Base-by-base conservation (phyloP, 441 rosid species). In the Brassica balearica region DNA sequence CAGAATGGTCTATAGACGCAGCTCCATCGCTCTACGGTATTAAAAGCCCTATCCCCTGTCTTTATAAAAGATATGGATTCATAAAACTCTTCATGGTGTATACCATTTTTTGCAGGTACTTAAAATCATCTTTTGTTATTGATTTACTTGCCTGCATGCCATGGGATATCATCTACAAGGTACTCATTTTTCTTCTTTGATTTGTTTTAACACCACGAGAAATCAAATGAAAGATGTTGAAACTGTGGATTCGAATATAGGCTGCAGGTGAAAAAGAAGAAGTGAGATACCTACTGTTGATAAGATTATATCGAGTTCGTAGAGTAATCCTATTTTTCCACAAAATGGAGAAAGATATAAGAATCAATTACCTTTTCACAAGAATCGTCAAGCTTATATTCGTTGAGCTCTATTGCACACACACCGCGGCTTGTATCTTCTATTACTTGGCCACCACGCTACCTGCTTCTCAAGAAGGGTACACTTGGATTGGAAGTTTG, bases 401-500 rank as follows among this genome's bases (percentile, higher is more conserved):
- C 9, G 91, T 90, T 8, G 92, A 90, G 71, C 85, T 86, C 20
- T 87, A 90, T 60, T 87, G 91, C 80, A 90, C 95, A 0, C 92
- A 90, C 72, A 79, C 90, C 0, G 95, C 95, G 11, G 92, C 92
- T 48, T 88, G 91, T 73, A 86, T 90, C 76, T 88, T 90, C 68
- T 88, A 90, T 74, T 88, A 86, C 81, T 85, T 90, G 69, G 95
- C 95, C 7, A 87, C 95, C 1, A 90, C 92, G 20, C 34, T 88
- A 11, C 89, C 91, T 78, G 65, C 85, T 61, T 74, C 87, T 11
- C 61, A 88, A 56, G 95, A 90, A 84, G 92, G 92, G 1, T 86
- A 83, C 66, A 88, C 95, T 4, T 90, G 92, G 91, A 87, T 90
- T 14, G 95, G 95, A 80, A 90, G 95, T 63, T 83, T 90, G 74